These are phyloP conservation scores for Epichloe bromicola DNA, from an alignment of 2,329 filamentous ascomycete genomes.

Conservation along the genomic window DNA sequence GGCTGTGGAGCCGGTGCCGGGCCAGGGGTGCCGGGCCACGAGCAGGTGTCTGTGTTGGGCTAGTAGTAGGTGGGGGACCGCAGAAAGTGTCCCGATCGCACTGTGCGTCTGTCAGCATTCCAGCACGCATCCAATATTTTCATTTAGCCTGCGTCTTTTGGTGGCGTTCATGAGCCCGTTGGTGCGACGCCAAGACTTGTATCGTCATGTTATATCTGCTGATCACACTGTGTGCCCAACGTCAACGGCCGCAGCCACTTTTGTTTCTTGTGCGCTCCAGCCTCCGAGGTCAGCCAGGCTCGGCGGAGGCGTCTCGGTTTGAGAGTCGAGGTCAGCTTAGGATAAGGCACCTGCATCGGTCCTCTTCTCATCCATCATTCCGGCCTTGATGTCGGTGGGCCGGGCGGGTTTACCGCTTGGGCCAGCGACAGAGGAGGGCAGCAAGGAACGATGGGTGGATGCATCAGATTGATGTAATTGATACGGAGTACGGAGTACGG, in stretches of 20 bases:
- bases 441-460: neutral
- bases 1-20: neutral
- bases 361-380: neutral
- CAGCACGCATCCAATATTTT: neutral
- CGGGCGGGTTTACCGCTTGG: neutral
- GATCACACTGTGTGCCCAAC: neutral
- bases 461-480: neutral
- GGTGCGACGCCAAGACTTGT: conserved; percentile 5
- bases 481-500: no score
- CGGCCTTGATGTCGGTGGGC: neutral
- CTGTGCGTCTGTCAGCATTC: neutral
- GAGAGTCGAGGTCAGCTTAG: no score
- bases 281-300: neutral
- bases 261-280: neutral
- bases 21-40: neutral
- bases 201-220: neutral
- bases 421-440: neutral
- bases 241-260: neutral
- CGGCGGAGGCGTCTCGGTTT: neutral
- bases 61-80: no score
- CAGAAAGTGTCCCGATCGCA: neutral
- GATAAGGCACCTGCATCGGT: no score
- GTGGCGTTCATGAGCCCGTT: conserved; percentile 2
- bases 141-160: neutral
- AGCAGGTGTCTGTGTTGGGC: neutral